A percentile compares a stretch with the other conserved stretches of the same genome.
Conservation (phyloP, 2,329 filamentous ascomycete genomes). For the Microsporum audouinii region DNA sequence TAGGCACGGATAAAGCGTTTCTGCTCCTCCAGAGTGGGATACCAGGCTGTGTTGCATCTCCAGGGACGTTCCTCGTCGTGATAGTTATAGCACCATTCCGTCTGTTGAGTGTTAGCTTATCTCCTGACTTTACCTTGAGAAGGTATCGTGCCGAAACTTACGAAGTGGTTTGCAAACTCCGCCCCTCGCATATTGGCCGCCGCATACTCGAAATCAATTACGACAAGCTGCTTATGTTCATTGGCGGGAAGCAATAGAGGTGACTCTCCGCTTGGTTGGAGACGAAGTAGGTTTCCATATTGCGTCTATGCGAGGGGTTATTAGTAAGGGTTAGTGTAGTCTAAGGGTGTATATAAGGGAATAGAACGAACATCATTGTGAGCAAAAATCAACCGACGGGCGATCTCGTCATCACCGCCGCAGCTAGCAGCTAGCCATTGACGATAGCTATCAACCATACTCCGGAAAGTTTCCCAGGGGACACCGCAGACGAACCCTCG, state of each 20-base stretch:
- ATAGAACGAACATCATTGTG: conserved; percentile 72
- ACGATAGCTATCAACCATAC: conserved; percentile 65
- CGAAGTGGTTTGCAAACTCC: conserved; percentile 97
- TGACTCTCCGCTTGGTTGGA: conserved; percentile 59
- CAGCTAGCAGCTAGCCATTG: conserved; percentile 61
- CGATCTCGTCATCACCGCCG: conserved; percentile 54
- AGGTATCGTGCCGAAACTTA: conserved; percentile 25
- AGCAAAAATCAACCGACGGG: conserved; percentile 75
- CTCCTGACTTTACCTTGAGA: background rate
- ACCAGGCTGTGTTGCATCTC: conserved; percentile 56
- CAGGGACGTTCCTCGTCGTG: conserved; percentile 57
- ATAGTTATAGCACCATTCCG: conserved; percentile 98
- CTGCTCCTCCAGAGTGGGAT: conserved; percentile 73
- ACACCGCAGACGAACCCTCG: conserved; percentile 71
- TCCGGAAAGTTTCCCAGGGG: conserved; percentile 67
- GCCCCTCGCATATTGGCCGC: conserved; percentile 74
- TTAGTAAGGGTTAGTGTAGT: conserved; percentile 11
- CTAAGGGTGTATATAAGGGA: background rate
- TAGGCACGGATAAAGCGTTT: conserved; percentile 77
- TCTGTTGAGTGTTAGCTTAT: conserved; percentile 28
- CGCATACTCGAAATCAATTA: conserved; percentile 97
- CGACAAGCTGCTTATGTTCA: conserved; percentile 87
- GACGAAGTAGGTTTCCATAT: conserved; percentile 91
- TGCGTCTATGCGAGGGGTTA: conserved; percentile 54
- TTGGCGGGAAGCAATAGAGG: conserved; percentile 81